Conservation (phyloP, 1,139 yeast species). For the Saccharomyces hybrid region DNA sequence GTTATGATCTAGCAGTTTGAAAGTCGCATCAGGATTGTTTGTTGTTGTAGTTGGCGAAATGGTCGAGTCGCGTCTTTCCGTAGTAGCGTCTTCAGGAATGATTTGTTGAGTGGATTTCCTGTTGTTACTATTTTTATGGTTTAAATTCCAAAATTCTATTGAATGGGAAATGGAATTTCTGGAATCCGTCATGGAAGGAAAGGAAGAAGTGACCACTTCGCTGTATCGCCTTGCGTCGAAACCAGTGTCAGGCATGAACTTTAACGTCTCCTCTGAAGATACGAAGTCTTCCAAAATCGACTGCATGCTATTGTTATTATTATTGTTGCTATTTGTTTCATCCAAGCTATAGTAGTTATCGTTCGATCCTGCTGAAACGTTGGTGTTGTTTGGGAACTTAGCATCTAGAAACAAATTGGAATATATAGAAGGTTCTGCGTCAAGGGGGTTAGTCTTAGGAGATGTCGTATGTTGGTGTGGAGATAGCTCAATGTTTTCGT, state of each 20-base stretch:
- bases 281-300: constrained; percentile 3
- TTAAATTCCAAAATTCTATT: constrained; percentile 23
- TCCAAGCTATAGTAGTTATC: neutral
- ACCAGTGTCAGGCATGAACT: constrained; percentile 4
- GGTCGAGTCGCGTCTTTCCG: neutral
- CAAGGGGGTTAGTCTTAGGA: neutral
- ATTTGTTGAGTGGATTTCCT: neutral
- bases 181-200: constrained; percentile 11
- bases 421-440: neutral
- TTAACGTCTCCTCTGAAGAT: constrained; percentile 5
- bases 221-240: constrained; percentile 14
- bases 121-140: constrained; percentile 7
- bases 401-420: neutral
- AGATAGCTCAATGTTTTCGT: neutral
- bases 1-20: constrained; percentile 7
- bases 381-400: neutral
- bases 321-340: neutral
- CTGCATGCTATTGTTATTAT: neutral
- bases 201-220: constrained; percentile 16
- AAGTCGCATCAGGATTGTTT: neutral
- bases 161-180: constrained; percentile 25
- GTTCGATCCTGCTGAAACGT: neutral
- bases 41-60: neutral
- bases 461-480: neutral
- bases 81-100: neutral